A percentile compares a stretch with the other conserved stretches of the same genome.
phyloP scores from a whole-genome alignment of 2,329 filamentous ascomycete genomes.

The Plenodomus lindquistii region DNA sequence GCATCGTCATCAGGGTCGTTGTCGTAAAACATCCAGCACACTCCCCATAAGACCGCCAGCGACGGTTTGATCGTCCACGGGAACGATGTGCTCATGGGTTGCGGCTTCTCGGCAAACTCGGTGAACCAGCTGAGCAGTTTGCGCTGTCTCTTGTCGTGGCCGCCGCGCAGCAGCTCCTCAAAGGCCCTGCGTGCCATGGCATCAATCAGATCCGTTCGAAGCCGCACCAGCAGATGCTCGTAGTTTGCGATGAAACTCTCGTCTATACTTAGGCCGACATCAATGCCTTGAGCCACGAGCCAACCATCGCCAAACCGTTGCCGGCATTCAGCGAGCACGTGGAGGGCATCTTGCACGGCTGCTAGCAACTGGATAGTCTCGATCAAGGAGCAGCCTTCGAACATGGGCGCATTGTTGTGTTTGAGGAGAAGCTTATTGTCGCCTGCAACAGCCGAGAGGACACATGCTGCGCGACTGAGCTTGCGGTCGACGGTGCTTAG shows the following conservation, averaged over 20 bases:
- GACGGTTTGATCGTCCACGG: slow-evolving; percentile 52
- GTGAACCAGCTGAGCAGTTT: slow-evolving; percentile 45
- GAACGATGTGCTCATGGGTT: slow-evolving; percentile 46
- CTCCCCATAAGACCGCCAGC: slow-evolving; percentile 50
- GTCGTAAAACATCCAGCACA: slow-evolving; percentile 49
- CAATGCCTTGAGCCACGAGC: slow-evolving; percentile 35
- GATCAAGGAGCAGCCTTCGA: slow-evolving; percentile 35
- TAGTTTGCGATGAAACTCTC: slow-evolving; percentile 49
- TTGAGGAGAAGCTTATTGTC: slow-evolving; percentile 42
- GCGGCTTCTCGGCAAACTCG: slow-evolving; percentile 46
- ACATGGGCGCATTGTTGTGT: slow-evolving; percentile 32
- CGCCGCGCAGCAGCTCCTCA: slow-evolving; percentile 31
- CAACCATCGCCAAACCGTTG: slow-evolving; percentile 34
- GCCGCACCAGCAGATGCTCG: slow-evolving; percentile 47
- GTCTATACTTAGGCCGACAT: slow-evolving; percentile 37
- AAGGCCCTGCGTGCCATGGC: slow-evolving; percentile 33
- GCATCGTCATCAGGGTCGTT: slow-evolving; percentile 6
- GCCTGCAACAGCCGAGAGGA: slow-evolving; percentile 36
- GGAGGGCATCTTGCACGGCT: slow-evolving; percentile 37
- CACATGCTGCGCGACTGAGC: slow-evolving; percentile 18
- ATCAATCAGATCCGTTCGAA: slow-evolving; percentile 43
- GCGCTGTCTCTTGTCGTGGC: slow-evolving; percentile 39
- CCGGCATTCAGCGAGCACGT: slow-evolving; percentile 30
- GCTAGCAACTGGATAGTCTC: slow-evolving; percentile 33
- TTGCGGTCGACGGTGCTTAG: slow-evolving; percentile 32